phyloP scores from a whole-genome alignment of 306 rosid genomes.

The Prunus armeniaca region DNA sequence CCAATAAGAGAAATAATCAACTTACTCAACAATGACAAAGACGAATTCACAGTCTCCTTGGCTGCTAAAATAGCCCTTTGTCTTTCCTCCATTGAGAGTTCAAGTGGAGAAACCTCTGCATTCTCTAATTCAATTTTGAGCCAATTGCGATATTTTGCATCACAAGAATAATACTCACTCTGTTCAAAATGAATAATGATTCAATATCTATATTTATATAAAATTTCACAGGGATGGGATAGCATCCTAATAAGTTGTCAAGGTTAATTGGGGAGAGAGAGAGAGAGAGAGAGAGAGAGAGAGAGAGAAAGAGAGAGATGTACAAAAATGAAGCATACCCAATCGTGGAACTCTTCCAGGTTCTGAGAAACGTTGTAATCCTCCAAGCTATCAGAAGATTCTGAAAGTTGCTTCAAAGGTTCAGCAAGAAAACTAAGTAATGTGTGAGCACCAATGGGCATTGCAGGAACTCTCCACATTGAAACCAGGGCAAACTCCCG shows the following conservation, averaged over 20 bases:
- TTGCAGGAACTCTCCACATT: conserved; percentile 94
- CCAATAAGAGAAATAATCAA: conserved; percentile 11
- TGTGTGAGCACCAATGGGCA: conserved; percentile 93
- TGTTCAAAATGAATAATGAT: conserved; percentile 28
- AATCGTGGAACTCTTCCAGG: conserved; percentile 87
- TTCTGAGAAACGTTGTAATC: conserved; percentile 56
- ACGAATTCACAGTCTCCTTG: conserved; percentile 70
- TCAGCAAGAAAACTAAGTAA: conserved; percentile 91
- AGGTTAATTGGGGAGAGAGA: conserved; percentile 9
- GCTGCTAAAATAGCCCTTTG: conserved; percentile 68
- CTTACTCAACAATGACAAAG: conserved; percentile 77
- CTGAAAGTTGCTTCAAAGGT: conserved; percentile 88
- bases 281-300: background rate
- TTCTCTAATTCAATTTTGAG: conserved; percentile 83
- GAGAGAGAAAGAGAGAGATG: background rate
- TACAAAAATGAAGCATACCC: conserved; percentile 51
- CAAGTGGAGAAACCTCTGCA: conserved; percentile 55
- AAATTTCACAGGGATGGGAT: background rate
- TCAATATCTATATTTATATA: background rate
- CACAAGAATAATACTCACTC: conserved; percentile 94
- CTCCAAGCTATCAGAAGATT: conserved; percentile 55
- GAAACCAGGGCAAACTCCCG: conserved; percentile 96
- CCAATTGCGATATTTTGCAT: conserved; percentile 98
- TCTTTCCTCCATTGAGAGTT: conserved; percentile 80
- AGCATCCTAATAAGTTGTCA: background rate